These are phyloP conservation scores for Kluyveromyces wickerhamii DNA, from an alignment of 805 yeast species.

Conservation along the genomic window DNA sequence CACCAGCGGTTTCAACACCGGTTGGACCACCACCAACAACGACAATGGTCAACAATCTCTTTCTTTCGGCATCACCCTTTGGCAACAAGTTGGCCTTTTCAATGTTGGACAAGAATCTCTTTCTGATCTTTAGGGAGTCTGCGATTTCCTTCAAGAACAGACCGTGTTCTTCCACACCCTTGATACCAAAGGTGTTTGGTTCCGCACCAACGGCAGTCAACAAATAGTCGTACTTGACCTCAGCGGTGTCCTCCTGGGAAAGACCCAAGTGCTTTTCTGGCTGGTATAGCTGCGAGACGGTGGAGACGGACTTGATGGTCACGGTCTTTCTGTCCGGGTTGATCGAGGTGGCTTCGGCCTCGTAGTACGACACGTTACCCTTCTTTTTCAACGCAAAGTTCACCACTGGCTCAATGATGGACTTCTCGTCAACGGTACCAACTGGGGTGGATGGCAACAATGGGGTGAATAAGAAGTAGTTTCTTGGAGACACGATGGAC, in stretches of 20 bases:
- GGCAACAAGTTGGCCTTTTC: constrained; percentile 85
- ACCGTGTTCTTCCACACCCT: constrained; percentile 82
- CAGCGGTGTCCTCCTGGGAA: constrained; percentile 34
- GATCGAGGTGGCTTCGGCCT: constrained; percentile 82
- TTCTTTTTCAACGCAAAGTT: constrained; percentile 71
- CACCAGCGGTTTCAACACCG: constrained; percentile 96
- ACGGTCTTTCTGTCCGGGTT: constrained; percentile 69
- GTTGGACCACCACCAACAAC: constrained; percentile 99
- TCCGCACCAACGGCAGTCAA: constrained; percentile 91
- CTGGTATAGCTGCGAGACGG: constrained; percentile 24
- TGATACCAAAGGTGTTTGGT: constrained; percentile 88
- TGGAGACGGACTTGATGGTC: constrained; percentile 43
- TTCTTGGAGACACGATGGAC: constrained; percentile 84
- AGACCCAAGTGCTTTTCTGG: constrained; percentile 31
- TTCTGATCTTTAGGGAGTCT: constrained; percentile 77
- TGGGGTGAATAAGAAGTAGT: constrained; percentile 90
- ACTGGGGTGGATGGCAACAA: constrained; percentile 88
- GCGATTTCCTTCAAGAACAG: constrained; percentile 82
- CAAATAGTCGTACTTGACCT: constrained; percentile 68
- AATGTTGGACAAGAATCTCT: constrained; percentile 72
- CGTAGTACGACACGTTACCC: constrained; percentile 75
- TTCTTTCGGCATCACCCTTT: constrained; percentile 69
- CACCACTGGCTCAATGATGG: constrained; percentile 91
- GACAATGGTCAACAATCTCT: constrained; percentile 75
- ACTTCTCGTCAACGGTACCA: constrained; percentile 83